Evolutionary conservation across 345 rosid species (phyloP).

Genomic region (Rhodomyrtus tomentosa): DNA sequence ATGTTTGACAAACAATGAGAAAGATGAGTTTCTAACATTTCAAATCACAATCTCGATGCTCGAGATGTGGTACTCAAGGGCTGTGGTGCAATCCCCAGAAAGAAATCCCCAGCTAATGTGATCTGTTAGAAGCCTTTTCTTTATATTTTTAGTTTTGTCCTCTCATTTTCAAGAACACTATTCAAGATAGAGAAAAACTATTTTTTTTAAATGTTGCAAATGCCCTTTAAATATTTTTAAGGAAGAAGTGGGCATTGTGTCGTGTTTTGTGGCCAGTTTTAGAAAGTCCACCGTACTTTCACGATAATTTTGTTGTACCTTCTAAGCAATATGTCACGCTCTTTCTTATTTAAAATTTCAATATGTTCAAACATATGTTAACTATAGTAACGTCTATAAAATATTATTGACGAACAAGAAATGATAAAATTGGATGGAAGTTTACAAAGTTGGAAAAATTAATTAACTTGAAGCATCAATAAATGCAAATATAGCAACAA

Average conservation of each 20-base stretch:
- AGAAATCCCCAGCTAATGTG: neutral
- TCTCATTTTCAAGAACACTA: neutral
- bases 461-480: neutral
- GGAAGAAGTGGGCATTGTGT: neutral
- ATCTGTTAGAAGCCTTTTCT: neutral
- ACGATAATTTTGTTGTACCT: neutral
- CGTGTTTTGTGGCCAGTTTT: neutral
- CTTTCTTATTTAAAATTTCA: neutral
- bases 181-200: neutral
- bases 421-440: neutral
- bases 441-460: neutral
- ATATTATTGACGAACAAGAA: neutral
- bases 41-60: neutral
- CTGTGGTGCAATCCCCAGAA: neutral
- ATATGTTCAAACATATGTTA: neutral
- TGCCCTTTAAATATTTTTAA: neutral
- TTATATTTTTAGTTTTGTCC: neutral
- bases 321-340: too few species aligned
- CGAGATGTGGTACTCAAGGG: neutral
- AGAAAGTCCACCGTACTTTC: neutral
- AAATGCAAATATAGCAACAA: neutral
- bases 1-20: neutral
- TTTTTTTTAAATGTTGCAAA: neutral
- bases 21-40: neutral
- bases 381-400: neutral